Base-by-base conservation (phyloP, 2,329 filamentous ascomycete species). In the Stemphylium lycopersici region DNA sequence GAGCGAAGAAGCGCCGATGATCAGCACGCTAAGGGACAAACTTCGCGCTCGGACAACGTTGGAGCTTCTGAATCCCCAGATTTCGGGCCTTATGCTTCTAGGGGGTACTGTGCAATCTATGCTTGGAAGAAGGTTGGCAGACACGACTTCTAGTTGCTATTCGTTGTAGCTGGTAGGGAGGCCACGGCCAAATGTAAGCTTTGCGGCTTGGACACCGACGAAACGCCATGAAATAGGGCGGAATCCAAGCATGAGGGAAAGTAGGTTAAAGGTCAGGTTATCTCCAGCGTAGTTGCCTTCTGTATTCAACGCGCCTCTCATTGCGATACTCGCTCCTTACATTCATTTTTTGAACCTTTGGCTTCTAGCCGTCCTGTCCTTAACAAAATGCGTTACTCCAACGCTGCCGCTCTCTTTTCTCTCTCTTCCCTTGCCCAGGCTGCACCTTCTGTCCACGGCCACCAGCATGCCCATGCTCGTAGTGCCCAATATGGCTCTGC, bases 291-390 rank as follows among this genome's bases (percentile, higher is more conserved):
- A 38, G 4, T 16, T 34, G 7, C 20, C 3, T 29, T 18, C 31
- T 32, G 20, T 10, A 20, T 13, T 18, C 20, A 15, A 32, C 39
- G 38, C 48, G 33, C 16, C 15, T 12, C n/a, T 34, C 36, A 29
- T 18, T 41, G 24, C 31, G 38, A 40, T 24, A 26, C 44, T 47
- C 33, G 45, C 24, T 52, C 26, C 16, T 39, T 45, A 43, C 33
- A 22, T 55, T 56, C 38, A 48, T 46, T 56, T 36, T 36, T 54
- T 39, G 6, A 24, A 24, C 41, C 47, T 37, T 53, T 57, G 46
- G 47, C 45, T 48, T 16, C 36, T 40, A 57, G 63, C 64, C 61
- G 61, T 67, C 64, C 64, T 56, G 31, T 67, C 64, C 20, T 67
- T 64, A 52, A 24, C 22, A 59, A 56, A 1, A 67, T 67, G 64